These are phyloP conservation scores for Lumnitzera racemosa DNA, from an alignment of 345 rosid genomes.

Conservation along the genomic window DNA sequence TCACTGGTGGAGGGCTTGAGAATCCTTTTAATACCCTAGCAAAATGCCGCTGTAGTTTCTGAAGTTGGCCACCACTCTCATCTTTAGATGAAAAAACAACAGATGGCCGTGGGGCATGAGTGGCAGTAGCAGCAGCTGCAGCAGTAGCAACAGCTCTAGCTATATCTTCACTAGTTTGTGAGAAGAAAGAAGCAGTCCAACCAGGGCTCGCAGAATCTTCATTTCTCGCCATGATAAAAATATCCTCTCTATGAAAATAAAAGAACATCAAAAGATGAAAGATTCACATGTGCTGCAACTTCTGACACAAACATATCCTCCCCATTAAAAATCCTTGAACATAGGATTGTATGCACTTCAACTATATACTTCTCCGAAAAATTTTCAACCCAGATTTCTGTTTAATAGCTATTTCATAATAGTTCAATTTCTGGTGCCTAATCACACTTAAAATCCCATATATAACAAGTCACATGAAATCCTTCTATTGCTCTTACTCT, in stretches of 20 bases:
- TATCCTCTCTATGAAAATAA: slow-evolving; percentile 22
- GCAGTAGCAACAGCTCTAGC: slow-evolving; percentile 79
- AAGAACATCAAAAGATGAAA: slow-evolving; percentile 1
- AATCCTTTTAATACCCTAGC: slow-evolving; percentile 62
- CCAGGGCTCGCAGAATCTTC: slow-evolving; percentile 75
- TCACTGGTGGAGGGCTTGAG: slow-evolving; percentile 53
- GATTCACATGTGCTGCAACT: background rate
- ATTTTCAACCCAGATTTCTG: no score
- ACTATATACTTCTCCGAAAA: no score
- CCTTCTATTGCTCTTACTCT: no score
- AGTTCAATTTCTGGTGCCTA: no score
- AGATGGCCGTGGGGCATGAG: slow-evolving; percentile 72
- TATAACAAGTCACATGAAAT: no score
- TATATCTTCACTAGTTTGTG: slow-evolving; percentile 72
- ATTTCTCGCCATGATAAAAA: slow-evolving; percentile 47
- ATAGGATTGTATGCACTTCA: no score
- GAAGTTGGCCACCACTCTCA: slow-evolving; percentile 60
- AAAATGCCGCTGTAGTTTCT: slow-evolving; percentile 64
- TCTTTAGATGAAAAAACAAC: slow-evolving; percentile 72
- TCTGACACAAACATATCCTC: no score
- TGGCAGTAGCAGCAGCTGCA: slow-evolving; percentile 60
- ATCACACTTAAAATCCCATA: no score
- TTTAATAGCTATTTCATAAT: no score
- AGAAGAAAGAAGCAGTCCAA: slow-evolving; percentile 66
- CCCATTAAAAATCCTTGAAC: no score